Evolutionary conservation across 441 rosid species (phyloP).

Genomic region (California macrophylla): DNA sequence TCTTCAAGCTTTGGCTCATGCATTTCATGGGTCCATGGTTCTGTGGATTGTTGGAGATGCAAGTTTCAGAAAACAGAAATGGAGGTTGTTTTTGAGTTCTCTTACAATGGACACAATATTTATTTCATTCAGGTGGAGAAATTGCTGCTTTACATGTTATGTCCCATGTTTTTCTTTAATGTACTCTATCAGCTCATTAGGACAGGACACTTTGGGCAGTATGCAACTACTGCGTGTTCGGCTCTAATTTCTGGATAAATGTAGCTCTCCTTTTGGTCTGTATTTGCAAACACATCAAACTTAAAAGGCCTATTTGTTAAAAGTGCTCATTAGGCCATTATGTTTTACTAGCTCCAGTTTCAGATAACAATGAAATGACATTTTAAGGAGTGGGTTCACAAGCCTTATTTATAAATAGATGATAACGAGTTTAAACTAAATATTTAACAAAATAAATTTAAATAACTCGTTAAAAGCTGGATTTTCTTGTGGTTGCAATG

Average conservation of each 20-base stretch:
- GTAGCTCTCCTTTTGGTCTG: not conserved
- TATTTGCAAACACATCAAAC: not conserved
- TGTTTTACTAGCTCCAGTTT: not conserved
- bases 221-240: not conserved
- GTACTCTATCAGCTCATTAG: not conserved
- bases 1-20: not conserved
- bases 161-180: too few relatives aligned
- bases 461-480: too few relatives aligned
- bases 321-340: not conserved
- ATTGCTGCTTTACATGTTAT: too few relatives aligned
- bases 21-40: not conserved
- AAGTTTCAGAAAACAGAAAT: not conserved
- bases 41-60: not conserved
- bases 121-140: too few relatives aligned
- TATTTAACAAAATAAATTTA: too few relatives aligned
- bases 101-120: not conserved
- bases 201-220: not conserved
- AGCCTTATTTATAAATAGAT: too few relatives aligned
- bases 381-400: too few relatives aligned
- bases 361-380: too few relatives aligned
- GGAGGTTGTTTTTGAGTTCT: not conserved
- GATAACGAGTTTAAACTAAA: too few relatives aligned
- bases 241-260: not conserved
- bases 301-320: not conserved
- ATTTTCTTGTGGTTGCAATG: too few relatives aligned